These are phyloP conservation scores for Sistotremastrum suecicum DNA, from an alignment of 768 basidiomycete genomes.

Conservation along the genomic window DNA sequence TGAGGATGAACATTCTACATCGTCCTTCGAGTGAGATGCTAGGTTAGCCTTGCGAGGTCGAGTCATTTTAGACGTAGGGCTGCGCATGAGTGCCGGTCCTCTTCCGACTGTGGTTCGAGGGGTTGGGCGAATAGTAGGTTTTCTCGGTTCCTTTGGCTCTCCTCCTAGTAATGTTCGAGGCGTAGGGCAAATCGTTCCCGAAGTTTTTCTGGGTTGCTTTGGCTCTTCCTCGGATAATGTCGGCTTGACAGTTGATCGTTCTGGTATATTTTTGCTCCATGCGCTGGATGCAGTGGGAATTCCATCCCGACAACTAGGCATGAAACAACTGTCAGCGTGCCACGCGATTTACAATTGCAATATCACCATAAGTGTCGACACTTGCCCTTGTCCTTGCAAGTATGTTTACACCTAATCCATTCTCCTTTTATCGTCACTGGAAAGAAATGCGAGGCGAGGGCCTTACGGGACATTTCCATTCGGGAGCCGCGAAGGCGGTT, in stretches of 20 bases:
- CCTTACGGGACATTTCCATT: slow-evolving; percentile 55
- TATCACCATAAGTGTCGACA: slow-evolving; percentile 69
- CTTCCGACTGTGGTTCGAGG: too few relatives aligned
- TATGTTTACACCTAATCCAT: slow-evolving; percentile 53
- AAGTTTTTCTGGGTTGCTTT: slow-evolving; percentile 9
- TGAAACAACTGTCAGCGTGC: not conserved
- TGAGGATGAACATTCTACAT: too few relatives aligned
- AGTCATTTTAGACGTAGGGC: too few relatives aligned
- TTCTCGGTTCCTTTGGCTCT: too few relatives aligned
- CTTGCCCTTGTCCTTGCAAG: slow-evolving; percentile 61
- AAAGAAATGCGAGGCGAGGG: not conserved
- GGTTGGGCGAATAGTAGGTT: too few relatives aligned
- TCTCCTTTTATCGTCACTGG: not conserved
- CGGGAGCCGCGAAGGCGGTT: slow-evolving; percentile 26
- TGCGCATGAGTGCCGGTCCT: too few relatives aligned
- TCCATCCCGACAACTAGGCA: slow-evolving; percentile 61
- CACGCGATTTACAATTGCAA: not conserved
- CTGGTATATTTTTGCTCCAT: too few relatives aligned
- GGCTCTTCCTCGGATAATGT: too few relatives aligned
- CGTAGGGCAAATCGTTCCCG: slow-evolving; percentile 8
- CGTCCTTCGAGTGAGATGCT: too few relatives aligned
- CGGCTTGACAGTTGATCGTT: too few relatives aligned
- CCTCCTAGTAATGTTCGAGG: too few relatives aligned
- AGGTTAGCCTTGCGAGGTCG: too few relatives aligned
- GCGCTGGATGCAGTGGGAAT: slow-evolving; percentile 16